These are phyloP conservation scores for Pisolithus marmoratus DNA, from an alignment of 768 basidiomycete genomes.

Conservation along the genomic window DNA sequence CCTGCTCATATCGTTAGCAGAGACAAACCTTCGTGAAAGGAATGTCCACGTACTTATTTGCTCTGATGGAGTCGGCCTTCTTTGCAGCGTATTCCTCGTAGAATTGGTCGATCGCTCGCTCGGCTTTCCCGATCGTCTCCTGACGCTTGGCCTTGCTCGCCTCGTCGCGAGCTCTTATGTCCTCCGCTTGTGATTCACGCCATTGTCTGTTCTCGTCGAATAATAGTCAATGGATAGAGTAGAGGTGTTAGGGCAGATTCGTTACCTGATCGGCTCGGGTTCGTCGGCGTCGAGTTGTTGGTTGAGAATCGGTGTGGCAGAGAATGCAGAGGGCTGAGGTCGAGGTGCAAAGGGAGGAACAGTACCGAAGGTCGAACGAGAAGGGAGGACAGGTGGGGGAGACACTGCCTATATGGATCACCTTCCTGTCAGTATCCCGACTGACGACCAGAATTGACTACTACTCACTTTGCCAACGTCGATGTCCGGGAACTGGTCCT, in stretches of 20 bases:
- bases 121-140: conserved; percentile 79
- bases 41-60: conserved; percentile 72
- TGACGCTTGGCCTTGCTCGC: conserved; percentile 69
- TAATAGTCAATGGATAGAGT: background rate
- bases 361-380: conserved; percentile 42
- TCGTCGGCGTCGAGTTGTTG: conserved; percentile 72
- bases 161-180: conserved; percentile 81
- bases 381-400: conserved; percentile 13
- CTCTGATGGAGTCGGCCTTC: conserved; percentile 85
- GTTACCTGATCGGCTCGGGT: conserved; percentile 80
- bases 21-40: background rate
- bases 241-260: conserved; percentile 1
- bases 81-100: conserved; percentile 83
- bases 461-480: conserved; percentile 41
- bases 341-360: conserved; percentile 64
- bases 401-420: conserved; percentile 26
- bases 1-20: conserved; percentile 39
- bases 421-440: conserved; percentile 1
- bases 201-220: conserved; percentile 54
- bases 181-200: conserved; percentile 80
- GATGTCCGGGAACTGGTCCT: conserved; percentile 81
- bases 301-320: conserved; percentile 68
- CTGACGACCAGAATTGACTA: background rate
- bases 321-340: conserved; percentile 65
- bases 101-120: conserved; percentile 83